Evolutionary conservation across 164 flowering plant species (phyloP).

Genomic region (Vitis riparia): DNA sequence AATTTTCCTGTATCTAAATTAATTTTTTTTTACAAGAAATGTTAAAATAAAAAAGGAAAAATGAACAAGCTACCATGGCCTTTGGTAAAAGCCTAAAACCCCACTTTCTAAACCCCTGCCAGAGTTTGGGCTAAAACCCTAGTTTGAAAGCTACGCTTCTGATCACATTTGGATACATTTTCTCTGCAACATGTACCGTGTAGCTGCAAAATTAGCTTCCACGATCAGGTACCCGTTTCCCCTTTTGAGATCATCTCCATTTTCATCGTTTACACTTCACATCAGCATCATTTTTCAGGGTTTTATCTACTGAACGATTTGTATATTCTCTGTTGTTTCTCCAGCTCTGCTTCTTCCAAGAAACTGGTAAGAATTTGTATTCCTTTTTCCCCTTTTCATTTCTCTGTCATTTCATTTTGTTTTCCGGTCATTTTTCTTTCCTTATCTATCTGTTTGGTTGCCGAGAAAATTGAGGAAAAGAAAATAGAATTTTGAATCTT

Average conservation of each 20-base stretch:
- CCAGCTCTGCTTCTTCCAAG: constrained; percentile 47
- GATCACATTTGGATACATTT: neutral
- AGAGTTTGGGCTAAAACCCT: neutral
- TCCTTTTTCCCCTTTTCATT: neutral
- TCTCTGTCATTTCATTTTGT: neutral
- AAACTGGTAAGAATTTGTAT: constrained; percentile 34
- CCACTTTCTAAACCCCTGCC: neutral
- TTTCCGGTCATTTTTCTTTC: neutral
- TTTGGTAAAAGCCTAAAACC: constrained; percentile 4
- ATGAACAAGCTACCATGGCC: no score
- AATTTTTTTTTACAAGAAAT: no score
- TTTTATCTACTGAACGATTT: neutral
- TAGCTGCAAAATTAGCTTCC: constrained; percentile 41
- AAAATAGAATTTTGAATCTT: neutral
- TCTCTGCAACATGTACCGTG: constrained; percentile 34
- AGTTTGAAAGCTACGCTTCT: no score
- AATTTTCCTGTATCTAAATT: no score
- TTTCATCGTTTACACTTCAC: neutral
- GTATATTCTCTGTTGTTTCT: neutral
- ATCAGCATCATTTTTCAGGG: neutral
- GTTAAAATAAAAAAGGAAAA: no score
- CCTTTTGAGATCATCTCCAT: neutral
- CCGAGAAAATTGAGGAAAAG: neutral
- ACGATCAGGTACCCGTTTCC: constrained; percentile 30
- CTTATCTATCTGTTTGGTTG: neutral